Conservation (phyloP, 805 yeast species). For the Cyberlindnera meyerae region DNA sequence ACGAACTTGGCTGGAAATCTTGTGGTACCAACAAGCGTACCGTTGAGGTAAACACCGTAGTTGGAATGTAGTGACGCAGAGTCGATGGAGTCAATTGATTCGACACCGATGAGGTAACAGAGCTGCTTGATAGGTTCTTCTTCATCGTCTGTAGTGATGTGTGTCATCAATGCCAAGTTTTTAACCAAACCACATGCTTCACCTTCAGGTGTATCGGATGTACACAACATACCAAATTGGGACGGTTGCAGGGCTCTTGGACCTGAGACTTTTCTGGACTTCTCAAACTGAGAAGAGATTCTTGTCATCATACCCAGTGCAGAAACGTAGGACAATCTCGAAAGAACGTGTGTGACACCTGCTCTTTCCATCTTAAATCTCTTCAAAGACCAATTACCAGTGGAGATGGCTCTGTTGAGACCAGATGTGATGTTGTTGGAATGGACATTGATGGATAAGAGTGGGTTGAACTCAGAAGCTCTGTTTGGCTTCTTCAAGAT, state of each 20-base stretch:
- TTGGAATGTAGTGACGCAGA: conserved; percentile 78
- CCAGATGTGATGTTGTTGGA: conserved; percentile 93
- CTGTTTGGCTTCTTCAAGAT: conserved; percentile 90
- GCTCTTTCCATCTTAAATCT: conserved; percentile 99
- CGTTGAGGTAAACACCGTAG: conserved; percentile 84
- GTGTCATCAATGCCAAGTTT: conserved; percentile 96
- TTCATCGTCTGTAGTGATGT: conserved; percentile 96
- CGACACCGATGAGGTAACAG: conserved; percentile 84
- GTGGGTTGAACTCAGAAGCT: conserved; percentile 92
- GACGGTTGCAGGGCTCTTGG: conserved; percentile 99
- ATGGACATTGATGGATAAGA: conserved; percentile 82
- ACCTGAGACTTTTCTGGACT: conserved; percentile 95
- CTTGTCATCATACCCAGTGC: conserved; percentile 99
- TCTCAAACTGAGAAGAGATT: conserved; percentile 97
- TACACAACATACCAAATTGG: conserved; percentile 98
- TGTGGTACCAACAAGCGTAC: conserved; percentile 90
- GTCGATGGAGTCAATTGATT: conserved; percentile 74
- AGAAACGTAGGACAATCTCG: conserved; percentile 85
- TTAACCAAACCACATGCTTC: conserved; percentile 99
- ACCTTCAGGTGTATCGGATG: conserved; percentile 99
- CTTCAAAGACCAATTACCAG: conserved; percentile 98
- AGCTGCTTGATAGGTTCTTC: conserved; percentile 79
- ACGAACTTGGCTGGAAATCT: conserved; percentile 85
- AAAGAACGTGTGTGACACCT: conserved; percentile 95
- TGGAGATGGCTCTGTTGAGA: conserved; percentile 90